Percentiles rank a stretch among this genome's conserved stretches.
phyloP scores from a whole-genome alignment of 129 eudicot species.

The Smallanthus sonchifolius region DNA sequence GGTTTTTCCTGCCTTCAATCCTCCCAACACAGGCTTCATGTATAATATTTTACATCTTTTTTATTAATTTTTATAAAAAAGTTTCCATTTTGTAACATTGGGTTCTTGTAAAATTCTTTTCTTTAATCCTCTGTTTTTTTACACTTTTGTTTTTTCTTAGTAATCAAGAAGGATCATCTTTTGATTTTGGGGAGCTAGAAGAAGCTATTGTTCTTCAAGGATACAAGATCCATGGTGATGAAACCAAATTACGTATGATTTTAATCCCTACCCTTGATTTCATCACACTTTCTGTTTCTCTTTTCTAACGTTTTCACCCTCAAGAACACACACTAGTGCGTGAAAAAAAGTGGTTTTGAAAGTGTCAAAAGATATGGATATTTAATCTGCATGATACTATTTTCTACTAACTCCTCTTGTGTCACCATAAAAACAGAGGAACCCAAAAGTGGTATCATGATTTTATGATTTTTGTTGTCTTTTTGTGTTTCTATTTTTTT shows the following conservation, averaged over 20 bases:
- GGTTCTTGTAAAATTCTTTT: background rate
- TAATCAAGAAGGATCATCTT: conserved; percentile 76
- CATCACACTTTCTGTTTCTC: conserved; percentile 25
- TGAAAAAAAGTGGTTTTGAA: conserved; percentile 44
- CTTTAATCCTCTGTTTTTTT: conserved; percentile 22
- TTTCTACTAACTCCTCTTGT: conserved; percentile 49
- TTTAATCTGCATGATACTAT: conserved; percentile 33
- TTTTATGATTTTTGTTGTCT: background rate
- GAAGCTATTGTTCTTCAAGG: conserved; percentile 92
- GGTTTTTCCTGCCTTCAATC: conserved; percentile 51
- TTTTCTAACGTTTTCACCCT: conserved; percentile 9
- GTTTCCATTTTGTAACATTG: background rate
- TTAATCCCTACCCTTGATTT: background rate
- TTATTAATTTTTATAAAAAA: background rate
- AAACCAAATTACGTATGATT: conserved; percentile 63
- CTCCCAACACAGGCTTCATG: conserved; percentile 64
- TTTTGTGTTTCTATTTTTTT: background rate
- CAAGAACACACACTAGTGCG: conserved; percentile 9
- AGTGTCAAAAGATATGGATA: conserved; percentile 36
- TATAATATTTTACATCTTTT: conserved; percentile 18
- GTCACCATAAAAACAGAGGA: conserved; percentile 41
- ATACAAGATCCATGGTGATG: conserved; percentile 70
- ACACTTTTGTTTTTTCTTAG: conserved; percentile 34
- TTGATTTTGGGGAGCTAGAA: conserved; percentile 93
- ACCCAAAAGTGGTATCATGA: conserved; percentile 22